A percentile compares a stretch with the other conserved stretches of the same genome.
phyloP scores from a whole-genome alignment of 768 basidiomycete genomes.

The Mycena alexandri region DNA sequence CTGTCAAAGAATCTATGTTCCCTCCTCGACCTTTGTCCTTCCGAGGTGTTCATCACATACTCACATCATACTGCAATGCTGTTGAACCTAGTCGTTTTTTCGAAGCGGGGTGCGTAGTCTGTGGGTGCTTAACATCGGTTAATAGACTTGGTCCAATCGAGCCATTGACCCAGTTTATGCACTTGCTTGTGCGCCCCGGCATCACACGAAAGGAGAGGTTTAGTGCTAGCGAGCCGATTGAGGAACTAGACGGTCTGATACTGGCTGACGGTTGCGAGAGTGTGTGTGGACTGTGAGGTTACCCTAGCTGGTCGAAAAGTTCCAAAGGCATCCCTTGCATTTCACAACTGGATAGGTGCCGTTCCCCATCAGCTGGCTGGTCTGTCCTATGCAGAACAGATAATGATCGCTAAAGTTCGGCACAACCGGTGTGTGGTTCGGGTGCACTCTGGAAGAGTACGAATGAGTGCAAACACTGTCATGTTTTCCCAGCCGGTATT shows the following conservation, averaged over 20 bases:
- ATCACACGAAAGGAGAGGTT: conserved; percentile 29
- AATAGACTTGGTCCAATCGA: background rate
- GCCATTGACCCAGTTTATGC: background rate
- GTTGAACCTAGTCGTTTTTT: background rate
- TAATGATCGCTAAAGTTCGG: conserved; percentile 29
- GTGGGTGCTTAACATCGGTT: background rate
- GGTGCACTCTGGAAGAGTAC: conserved; percentile 41
- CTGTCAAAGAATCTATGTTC: background rate
- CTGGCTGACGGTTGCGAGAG: conserved; percentile 25
- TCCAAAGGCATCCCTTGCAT: conserved; percentile 47
- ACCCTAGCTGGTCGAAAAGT: conserved; percentile 24
- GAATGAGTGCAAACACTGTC: conserved; percentile 48
- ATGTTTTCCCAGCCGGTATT: conserved; percentile 43
- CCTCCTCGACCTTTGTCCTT: background rate
- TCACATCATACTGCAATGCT: background rate
- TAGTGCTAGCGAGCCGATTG: conserved; percentile 8
- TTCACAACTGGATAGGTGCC: conserved; percentile 52
- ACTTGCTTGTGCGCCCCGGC: background rate
- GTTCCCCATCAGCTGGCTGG: conserved; percentile 45
- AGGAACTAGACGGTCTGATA: conserved; percentile 35
- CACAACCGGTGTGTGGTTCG: conserved; percentile 46
- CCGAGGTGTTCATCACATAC: background rate
- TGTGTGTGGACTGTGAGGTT: conserved; percentile 37
- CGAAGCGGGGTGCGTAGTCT: background rate
- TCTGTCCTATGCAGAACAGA: conserved; percentile 29